Evolutionary conservation across 495 filamentous ascomycete genomes (phyloP).

Genomic region (Lentithecium fluviatile): DNA sequence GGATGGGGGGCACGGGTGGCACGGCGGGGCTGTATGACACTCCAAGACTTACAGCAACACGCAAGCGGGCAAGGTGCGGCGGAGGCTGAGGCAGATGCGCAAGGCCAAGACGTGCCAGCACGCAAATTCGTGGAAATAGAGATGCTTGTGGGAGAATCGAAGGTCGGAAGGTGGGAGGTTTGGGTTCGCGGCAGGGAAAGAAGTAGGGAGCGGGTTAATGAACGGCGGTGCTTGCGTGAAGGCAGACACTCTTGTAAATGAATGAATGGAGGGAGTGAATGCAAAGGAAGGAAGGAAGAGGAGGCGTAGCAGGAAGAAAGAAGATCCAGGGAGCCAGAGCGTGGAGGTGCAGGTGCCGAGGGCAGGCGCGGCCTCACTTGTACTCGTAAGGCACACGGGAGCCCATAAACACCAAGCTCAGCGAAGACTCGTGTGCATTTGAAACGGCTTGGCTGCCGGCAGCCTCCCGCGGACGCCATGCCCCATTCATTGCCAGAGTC

Average conservation of each 20-base stretch:
- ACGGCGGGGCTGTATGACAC: background rate
- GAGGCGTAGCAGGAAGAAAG: slow-evolving; percentile 12
- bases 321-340: slow-evolving; percentile 8
- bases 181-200: background rate
- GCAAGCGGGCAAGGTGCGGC: slow-evolving; percentile 24
- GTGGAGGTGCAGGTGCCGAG: background rate
- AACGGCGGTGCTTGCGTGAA: slow-evolving; percentile 3
- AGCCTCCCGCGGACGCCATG: slow-evolving; percentile 22
- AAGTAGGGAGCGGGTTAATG: slow-evolving; percentile 10
- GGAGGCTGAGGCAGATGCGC: slow-evolving; percentile 1
- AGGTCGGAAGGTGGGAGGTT: background rate
- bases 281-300: slow-evolving; percentile 9
- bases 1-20: too few relatives aligned
- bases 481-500: slow-evolving; percentile 12
- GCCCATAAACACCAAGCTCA: slow-evolving; percentile 30
- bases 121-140: slow-evolving; percentile 13
- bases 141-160: slow-evolving; percentile 9
- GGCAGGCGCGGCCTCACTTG: slow-evolving; percentile 33
- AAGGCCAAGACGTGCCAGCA: slow-evolving; percentile 36
- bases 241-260: slow-evolving; percentile 28
- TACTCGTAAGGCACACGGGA: slow-evolving; percentile 15
- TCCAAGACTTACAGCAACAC: slow-evolving; percentile 34
- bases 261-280: slow-evolving; percentile 13
- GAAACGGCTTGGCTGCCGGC: slow-evolving; percentile 33
- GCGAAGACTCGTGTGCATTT: slow-evolving; percentile 21